Conservation (phyloP, 805 yeast species). For the Monosporozyma aquatica region DNA sequence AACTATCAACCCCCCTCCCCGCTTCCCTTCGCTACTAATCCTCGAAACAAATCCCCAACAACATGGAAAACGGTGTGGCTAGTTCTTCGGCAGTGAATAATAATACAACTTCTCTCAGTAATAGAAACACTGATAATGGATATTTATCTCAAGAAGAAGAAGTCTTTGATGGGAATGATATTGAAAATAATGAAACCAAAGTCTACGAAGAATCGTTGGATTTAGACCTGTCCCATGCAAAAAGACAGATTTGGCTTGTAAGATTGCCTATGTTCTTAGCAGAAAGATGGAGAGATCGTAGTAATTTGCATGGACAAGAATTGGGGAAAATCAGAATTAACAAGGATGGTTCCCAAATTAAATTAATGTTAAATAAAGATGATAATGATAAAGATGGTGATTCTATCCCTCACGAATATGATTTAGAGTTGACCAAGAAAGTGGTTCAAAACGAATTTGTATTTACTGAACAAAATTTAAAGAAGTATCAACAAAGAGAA, state of each 20-base stretch:
- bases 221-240: constrained; percentile 53
- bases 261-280: constrained; percentile 82
- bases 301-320: constrained; percentile 57
- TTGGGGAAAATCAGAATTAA: constrained; percentile 74
- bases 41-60: no score
- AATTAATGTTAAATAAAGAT: constrained; percentile 46
- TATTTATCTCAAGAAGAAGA: constrained; percentile 36
- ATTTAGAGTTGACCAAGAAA: constrained; percentile 65
- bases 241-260: constrained; percentile 83
- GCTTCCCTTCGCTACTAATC: no score
- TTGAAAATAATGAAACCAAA: constrained; percentile 31
- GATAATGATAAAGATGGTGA: constrained; percentile 34
- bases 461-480: constrained; percentile 77
- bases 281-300: constrained; percentile 65
- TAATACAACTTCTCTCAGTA: constrained; percentile 7
- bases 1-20: no score
- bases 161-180: constrained; percentile 38
- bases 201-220: constrained; percentile 62
- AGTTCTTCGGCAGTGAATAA: neutral
- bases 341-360: constrained; percentile 42
- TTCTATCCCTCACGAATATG: constrained; percentile 76
- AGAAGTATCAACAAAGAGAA: constrained; percentile 38
- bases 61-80: no score
- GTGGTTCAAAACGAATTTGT: constrained; percentile 79
- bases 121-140: constrained; percentile 29